Percentiles rank a stretch among this genome's conserved stretches.
Conservation (phyloP, 1,284 basidiomycete genomes). For the Pisolithus thermaeus region DNA sequence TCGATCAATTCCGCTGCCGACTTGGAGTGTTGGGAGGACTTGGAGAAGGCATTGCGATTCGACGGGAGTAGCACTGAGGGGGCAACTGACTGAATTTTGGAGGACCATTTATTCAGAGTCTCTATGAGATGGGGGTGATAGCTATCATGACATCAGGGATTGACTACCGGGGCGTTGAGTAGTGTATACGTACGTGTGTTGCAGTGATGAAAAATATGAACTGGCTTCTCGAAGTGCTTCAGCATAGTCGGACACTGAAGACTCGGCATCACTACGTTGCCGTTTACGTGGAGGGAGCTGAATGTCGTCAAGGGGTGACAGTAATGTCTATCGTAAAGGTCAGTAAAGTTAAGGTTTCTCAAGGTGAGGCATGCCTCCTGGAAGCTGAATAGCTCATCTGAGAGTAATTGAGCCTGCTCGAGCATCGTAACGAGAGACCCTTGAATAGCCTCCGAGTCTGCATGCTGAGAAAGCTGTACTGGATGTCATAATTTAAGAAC, state of each 20-base stretch:
- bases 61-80: slow-evolving; percentile 68
- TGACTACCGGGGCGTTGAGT: slow-evolving; percentile 2
- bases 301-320: slow-evolving; percentile 43
- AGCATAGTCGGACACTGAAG: slow-evolving; percentile 6
- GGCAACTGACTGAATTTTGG: slow-evolving; percentile 88
- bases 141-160: slow-evolving; percentile 28
- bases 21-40: slow-evolving; percentile 45
- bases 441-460: slow-evolving; percentile 30
- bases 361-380: slow-evolving; percentile 46
- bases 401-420: slow-evolving; percentile 51
- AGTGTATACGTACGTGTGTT: slow-evolving; percentile 45
- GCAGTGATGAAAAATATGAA: slow-evolving; percentile 42
- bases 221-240: slow-evolving; percentile 42
- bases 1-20: slow-evolving; percentile 68
- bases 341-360: slow-evolving; percentile 9
- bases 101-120: slow-evolving; percentile 86
- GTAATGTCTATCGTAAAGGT: slow-evolving; percentile 34
- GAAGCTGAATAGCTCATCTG: slow-evolving; percentile 62
- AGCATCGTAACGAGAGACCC: slow-evolving; percentile 45
- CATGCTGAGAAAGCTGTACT: slow-evolving; percentile 14
- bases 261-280: slow-evolving; percentile 31
- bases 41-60: slow-evolving; percentile 59
- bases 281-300: slow-evolving; percentile 55
- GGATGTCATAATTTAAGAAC: slow-evolving; percentile 18
- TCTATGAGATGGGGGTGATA: slow-evolving; percentile 67